Conservation (phyloP, 495 filamentous ascomycete genomes). For the Talaromyces trachyspermus region DNA sequence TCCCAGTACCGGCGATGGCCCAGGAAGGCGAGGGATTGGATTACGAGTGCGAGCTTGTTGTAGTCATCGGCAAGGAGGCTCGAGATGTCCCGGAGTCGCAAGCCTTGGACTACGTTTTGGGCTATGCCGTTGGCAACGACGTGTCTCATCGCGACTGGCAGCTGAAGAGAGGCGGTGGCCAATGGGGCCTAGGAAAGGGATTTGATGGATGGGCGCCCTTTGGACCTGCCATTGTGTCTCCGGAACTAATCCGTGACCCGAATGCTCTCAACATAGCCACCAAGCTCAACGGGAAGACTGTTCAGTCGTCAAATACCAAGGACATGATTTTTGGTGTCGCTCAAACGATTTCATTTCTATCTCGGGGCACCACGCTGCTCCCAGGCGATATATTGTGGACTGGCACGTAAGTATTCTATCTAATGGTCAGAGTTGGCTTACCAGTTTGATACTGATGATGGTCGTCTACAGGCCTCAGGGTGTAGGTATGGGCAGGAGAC, state of each 20-base stretch:
- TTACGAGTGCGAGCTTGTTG: slow-evolving; percentile 80
- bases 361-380: slow-evolving; percentile 67
- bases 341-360: slow-evolving; percentile 66
- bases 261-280: slow-evolving; percentile 59
- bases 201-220: slow-evolving; percentile 88
- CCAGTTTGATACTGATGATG: slow-evolving; percentile 10
- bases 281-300: slow-evolving; percentile 61
- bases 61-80: slow-evolving; percentile 66
- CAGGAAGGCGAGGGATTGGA: slow-evolving; percentile 59
- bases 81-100: slow-evolving; percentile 56
- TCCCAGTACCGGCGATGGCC: slow-evolving; percentile 55
- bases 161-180: slow-evolving; percentile 66
- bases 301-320: slow-evolving; percentile 66
- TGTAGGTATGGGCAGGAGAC: slow-evolving; percentile 70
- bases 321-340: slow-evolving; percentile 80
- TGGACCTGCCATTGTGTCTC: slow-evolving; percentile 71
- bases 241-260: slow-evolving; percentile 59
- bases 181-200: slow-evolving; percentile 77
- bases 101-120: slow-evolving; percentile 69
- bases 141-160: slow-evolving; percentile 83
- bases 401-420: slow-evolving; percentile 61
- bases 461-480: slow-evolving; percentile 52
- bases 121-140: slow-evolving; percentile 78
- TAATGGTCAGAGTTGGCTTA: too few relatives aligned
- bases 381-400: slow-evolving; percentile 82